Evolutionary conservation across 2,329 filamentous ascomycete genomes (phyloP), one percentile per base, ranked within the genome.

Genomic region (Xylaria sp.): DNA sequence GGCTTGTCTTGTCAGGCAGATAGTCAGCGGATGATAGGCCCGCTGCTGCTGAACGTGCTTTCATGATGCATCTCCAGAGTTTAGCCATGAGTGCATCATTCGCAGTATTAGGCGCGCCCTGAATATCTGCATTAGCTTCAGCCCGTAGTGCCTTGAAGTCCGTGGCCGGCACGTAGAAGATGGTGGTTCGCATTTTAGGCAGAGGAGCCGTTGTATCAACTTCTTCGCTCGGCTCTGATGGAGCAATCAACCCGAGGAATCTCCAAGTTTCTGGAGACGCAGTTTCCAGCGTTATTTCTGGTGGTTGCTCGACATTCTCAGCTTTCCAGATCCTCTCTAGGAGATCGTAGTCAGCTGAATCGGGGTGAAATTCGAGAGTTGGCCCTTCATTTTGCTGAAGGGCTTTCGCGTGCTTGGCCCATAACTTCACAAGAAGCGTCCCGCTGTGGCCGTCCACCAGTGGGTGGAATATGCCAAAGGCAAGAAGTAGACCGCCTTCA

Each of bases 51-150:
- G 31, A 37, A 11, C 54, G 54, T 37, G 54, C 54, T 14, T 47
- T 57, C 31, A 49, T 57, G 31, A 57, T 49, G 21, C 54, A 57
- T 11, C 54, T 46, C 54, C 54, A 57, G 31, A 57, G 54, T 35
- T 47, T 57, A 19, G 54, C 54, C 54, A 57, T 57, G 11, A 57
- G 15, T 5, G 54, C 54, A 15, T 57, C 54, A n/a, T 57, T 57
- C 14, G 42, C 54, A 6, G 43, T 57, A 12, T 47, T 57, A 23
- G 42, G 54, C 3, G 42, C 23, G 6, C 31, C 25, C 9, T 25
- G 6, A 21, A 47, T 37, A 14, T 25, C 43, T 1, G 15, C 19
- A 49, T 57, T 57, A 11, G 54, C 54, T n/a, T 57, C 54, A 4
- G 54, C 54, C 5, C 54, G 54, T 40, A 57, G 19, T 9, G 43